These are phyloP conservation scores for Moricandia arvensis DNA, from an alignment of 345 rosid genomes.

Conservation along the genomic window DNA sequence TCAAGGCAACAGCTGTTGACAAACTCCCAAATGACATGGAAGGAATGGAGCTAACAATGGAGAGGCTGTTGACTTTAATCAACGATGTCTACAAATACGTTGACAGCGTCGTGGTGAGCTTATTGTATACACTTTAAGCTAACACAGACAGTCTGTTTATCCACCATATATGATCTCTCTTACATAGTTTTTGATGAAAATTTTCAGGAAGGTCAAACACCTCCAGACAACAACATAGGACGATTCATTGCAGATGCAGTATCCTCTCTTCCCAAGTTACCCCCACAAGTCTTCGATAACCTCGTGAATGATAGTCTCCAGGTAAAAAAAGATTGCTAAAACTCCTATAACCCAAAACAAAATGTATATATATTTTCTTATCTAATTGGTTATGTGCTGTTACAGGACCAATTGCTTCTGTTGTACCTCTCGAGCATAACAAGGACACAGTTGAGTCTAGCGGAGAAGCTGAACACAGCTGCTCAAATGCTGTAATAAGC, in stretches of 20 bases:
- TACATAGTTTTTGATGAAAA: not conserved
- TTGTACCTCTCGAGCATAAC: conserved; percentile 86
- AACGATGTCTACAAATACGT: conserved; percentile 79
- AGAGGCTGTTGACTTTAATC: conserved; percentile 59
- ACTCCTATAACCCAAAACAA: not conserved
- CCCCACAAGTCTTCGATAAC: conserved; percentile 77
- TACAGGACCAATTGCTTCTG: conserved; percentile 77
- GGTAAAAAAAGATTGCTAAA: conserved; percentile 44
- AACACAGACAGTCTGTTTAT: not conserved
- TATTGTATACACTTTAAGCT: not conserved
- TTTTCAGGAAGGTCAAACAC: conserved; percentile 67
- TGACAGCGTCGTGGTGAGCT: conserved; percentile 81
- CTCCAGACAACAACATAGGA: conserved; percentile 75
- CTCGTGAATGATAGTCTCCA: conserved; percentile 83
- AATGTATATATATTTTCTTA: not conserved
- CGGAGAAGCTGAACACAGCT: conserved; percentile 91
- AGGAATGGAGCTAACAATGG: conserved; percentile 94
- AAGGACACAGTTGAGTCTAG: conserved; percentile 88
- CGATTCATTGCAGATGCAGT: conserved; percentile 67
- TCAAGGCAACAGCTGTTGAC: conserved; percentile 68
- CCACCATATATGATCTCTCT: not conserved
- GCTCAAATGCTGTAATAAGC: conserved; percentile 66
- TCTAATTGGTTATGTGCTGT: conserved; percentile 13
- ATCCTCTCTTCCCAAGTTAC: conserved; percentile 67
- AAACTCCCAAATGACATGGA: conserved; percentile 94